Evolutionary conservation across 2,329 filamentous ascomycete species (phyloP), one percentile per base, ranked within the genome.

Genomic region (Curvularia sp.): DNA sequence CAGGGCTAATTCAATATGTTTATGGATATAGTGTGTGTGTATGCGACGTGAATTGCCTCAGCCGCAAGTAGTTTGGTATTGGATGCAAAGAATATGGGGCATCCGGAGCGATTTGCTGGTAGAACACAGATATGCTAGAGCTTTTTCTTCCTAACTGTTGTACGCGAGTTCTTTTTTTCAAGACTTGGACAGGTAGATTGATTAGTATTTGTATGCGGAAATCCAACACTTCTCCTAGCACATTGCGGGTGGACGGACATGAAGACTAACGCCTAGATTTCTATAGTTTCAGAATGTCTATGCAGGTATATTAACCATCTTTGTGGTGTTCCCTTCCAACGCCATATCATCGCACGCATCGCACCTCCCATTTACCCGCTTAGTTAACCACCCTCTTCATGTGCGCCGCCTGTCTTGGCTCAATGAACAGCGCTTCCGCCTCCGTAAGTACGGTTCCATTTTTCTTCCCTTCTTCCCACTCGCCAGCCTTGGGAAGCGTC

Each of bases 401-500:
- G 46, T 60, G 64, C 75, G 87, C 86, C 59, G 93, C 93, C 74
- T 91, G 86, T 78, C 87, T 93, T 28, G 94, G 93, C 78, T 95
- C 92, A 70, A 98, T 85, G 75, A 96, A 98, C 66, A 99, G 79
- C 2, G 89, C 93, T 73, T 90, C 89, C 0, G 92, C 94, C 78
- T 96, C 91, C 7, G 90, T 92, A 58, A 97, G 77, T 47, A 93
- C 83, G 15, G 83, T 86, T 9, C 51, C 45, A 32, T 87, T 82
- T 66, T 80, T 81, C 25, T 83, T 79, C 57, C 65, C 91, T 65
- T 93, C 89, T 25, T 32, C 25, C 51, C 51, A 53, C 32, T 46
- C 42, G 5, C 5, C 49, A 5, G 25, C 36, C 15, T 88, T 90
- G 52, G 92, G 77, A 60, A 98, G 78, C 54, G 91, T 89, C 83